A percentile compares a stretch with the other conserved stretches of the same genome.
Conservation (phyloP, 2,329 filamentous ascomycete genomes). For the Cladophialophora chaetospira region DNA sequence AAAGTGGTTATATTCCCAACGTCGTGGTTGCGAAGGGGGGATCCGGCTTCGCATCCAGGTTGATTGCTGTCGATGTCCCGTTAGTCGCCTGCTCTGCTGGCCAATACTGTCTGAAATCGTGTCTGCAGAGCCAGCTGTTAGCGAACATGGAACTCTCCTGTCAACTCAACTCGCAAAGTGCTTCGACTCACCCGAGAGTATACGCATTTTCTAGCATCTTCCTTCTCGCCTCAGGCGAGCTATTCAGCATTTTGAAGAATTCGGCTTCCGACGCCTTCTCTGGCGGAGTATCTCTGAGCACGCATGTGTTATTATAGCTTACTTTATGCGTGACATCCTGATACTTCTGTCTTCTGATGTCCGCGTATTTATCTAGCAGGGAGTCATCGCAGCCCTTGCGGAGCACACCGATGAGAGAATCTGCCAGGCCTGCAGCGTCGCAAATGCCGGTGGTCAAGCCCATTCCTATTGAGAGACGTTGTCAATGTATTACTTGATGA, state of each 20-base stretch:
- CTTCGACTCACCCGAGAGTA: conserved; percentile 8
- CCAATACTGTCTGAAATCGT: conserved; percentile 5
- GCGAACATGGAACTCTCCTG: no score
- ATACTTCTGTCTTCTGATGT: conserved; percentile 44
- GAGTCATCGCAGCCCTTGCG: conserved; percentile 40
- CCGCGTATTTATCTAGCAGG: conserved; percentile 48
- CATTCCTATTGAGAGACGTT: conserved; percentile 57
- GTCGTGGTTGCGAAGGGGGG: no score
- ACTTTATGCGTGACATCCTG: conserved; percentile 42
- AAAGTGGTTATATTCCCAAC: no score
- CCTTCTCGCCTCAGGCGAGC: conserved; percentile 9
- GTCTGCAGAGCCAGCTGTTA: no score
- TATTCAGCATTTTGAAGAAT: conserved; percentile 20
- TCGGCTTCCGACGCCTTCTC: conserved; percentile 7
- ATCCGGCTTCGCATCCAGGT: no score
- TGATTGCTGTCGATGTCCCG: no score
- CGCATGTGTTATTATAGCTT: conserved; percentile 21
- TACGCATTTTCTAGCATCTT: conserved; percentile 17
- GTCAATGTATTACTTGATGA: no score
- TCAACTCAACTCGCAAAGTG: background rate
- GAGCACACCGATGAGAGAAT: conserved; percentile 56
- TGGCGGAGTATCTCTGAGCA: conserved; percentile 13
- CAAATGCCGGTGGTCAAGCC: conserved; percentile 66
- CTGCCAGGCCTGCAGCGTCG: conserved; percentile 62
- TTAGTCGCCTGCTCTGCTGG: background rate